Evolutionary conservation across 1,139 yeast genomes (phyloP), one percentile per base, ranked within the genome.

Genomic region (Protomyces pachydermus): DNA sequence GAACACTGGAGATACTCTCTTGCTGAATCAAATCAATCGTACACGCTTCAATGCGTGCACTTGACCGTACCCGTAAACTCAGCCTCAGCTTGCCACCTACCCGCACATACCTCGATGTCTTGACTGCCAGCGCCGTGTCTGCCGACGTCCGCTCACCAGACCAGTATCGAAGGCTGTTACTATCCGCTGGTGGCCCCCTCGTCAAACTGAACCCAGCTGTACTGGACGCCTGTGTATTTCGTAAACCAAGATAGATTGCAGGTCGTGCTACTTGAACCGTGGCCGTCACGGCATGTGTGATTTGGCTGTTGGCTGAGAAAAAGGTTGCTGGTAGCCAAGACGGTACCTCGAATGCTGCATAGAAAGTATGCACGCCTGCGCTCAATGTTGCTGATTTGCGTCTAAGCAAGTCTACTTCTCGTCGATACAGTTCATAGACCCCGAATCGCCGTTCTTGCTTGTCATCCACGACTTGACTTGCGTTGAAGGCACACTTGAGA

Each of bases 121-220:
- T 51, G 42, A 58, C 18, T 6, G 62, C 62, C 39, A 58, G 18
- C 6, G 62, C 53, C 34, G 62, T 58, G 8, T 55, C 62, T 5
- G 62, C 62, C 16, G 62, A 51, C 23, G 51, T 38, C 12, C 62
- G 56, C 42, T 52, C 56, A 10, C 62, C 62, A 14, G 56, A 50
- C 62, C 62, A 58, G 34, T 58, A 58, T 32, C 62, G 56, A 18
- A 58, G 42, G 23, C 48, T 42, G 25, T 52, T 58, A 52, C 53
- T 20, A n/a, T 48, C 42, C 45, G 37, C 10, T 14, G 62, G 62
- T 20, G 62, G 45, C 5, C 45, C 62, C 8, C 62, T 52, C n/a
- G 38, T 12, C 8, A 58, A 34, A 38, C 51, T 48, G 35, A 58
- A 28, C 14, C 32, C 56, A 42, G 53, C 42, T 20, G 45, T 38